phyloP scores from a whole-genome alignment of 2,329 filamentous ascomycete genomes.

The Aspergillus sp. region DNA sequence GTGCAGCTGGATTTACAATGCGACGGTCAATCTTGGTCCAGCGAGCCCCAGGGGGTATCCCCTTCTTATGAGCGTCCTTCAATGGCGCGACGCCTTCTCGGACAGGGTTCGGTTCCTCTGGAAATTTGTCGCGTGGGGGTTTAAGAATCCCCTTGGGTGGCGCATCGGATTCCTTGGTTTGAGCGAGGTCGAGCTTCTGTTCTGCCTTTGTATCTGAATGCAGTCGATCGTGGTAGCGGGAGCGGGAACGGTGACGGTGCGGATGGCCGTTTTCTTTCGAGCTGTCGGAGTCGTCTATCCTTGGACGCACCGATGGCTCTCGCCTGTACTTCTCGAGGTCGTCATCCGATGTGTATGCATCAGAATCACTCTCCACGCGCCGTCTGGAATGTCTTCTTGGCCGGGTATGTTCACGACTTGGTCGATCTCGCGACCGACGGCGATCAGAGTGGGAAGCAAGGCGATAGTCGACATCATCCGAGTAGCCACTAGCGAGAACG shows the following conservation, averaged over 20 bases:
- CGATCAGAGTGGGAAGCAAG: slow-evolving; percentile 23
- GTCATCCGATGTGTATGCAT: slow-evolving; percentile 33
- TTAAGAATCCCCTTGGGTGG: slow-evolving; percentile 81
- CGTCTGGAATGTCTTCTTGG: slow-evolving; percentile 25
- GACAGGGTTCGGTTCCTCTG: slow-evolving; percentile 78
- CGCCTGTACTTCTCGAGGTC: slow-evolving; percentile 32
- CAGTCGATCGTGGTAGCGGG: slow-evolving; percentile 20
- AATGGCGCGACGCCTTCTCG: slow-evolving; percentile 91
- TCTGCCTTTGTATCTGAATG: slow-evolving; percentile 24
- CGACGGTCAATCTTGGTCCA: slow-evolving; percentile 93
- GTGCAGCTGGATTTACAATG: slow-evolving; percentile 83
- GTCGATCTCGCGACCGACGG: slow-evolving; percentile 24
- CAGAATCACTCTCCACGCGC: slow-evolving; percentile 26
- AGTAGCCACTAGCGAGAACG: slow-evolving; percentile 36
- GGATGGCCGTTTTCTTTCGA: slow-evolving; percentile 25
- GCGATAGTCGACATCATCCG: slow-evolving; percentile 33
- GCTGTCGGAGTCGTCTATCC: slow-evolving; percentile 26
- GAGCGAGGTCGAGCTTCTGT: slow-evolving; percentile 23
- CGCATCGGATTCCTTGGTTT: slow-evolving; percentile 60
- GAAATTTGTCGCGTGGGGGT: slow-evolving; percentile 76
- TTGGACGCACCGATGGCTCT: slow-evolving; percentile 27
- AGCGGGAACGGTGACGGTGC: slow-evolving; percentile 24
- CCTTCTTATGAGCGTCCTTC: slow-evolving; percentile 74
- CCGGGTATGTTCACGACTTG: slow-evolving; percentile 21
- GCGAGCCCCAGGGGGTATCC: slow-evolving; percentile 74